Evolutionary conservation across 2,329 filamentous ascomycete species (phyloP).

Genomic region (Colletotrichum cereale): DNA sequence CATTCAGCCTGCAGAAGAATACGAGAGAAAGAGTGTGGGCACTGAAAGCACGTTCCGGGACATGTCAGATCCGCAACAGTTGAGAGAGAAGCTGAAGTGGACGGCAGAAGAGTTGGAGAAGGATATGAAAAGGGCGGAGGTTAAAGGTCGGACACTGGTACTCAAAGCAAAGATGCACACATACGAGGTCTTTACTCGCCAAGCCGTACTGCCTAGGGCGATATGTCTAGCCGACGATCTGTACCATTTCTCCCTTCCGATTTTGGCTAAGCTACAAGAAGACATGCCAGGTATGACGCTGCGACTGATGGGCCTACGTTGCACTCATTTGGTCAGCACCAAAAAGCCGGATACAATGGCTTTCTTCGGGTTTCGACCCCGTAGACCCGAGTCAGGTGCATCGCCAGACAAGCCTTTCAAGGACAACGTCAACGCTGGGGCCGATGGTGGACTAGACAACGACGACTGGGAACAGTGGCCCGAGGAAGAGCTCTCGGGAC

Average conservation of each 20-base stretch:
- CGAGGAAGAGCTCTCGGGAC: constrained; percentile 67
- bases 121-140: constrained; percentile 82
- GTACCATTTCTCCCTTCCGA: constrained; percentile 83
- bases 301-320: constrained; percentile 88
- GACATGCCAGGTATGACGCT: constrained; percentile 85
- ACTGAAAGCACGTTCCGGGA: constrained; percentile 94
- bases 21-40: constrained; percentile 92
- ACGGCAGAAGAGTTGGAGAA: constrained; percentile 89
- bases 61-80: constrained; percentile 74
- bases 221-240: constrained; percentile 83
- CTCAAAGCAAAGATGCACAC: constrained; percentile 95
- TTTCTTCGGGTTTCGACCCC: constrained; percentile 79
- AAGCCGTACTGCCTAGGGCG: constrained; percentile 80
- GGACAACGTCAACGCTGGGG: constrained; percentile 51
- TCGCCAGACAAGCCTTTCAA: constrained; percentile 41
- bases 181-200: constrained; percentile 90
- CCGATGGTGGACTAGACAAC: constrained; percentile 50
- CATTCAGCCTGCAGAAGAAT: constrained; percentile 88
- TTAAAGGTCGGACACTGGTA: constrained; percentile 91
- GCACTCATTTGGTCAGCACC: constrained; percentile 87
- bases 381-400: constrained; percentile 34
- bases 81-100: constrained; percentile 82
- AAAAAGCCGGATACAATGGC: constrained; percentile 82
- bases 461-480: constrained; percentile 77
- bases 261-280: constrained; percentile 85